A percentile compares a stretch with the other conserved stretches of the same genome.
Evolutionary conservation across 192 early-diverging fungal genomes (phyloP).

Genomic region (Dissophora globulifera): DNA sequence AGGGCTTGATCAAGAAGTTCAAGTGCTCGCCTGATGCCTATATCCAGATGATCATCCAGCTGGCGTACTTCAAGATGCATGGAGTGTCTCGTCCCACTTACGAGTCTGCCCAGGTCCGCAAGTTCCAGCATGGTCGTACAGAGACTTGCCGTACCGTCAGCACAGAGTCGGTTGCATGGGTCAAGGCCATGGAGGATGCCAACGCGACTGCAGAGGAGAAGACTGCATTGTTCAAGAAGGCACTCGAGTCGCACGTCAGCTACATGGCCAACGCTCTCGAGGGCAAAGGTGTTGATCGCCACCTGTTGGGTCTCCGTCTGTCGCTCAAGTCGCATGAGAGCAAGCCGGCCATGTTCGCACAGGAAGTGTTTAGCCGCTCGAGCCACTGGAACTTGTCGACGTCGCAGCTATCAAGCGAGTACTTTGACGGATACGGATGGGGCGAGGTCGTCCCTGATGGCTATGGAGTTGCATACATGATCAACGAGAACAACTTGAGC

Average conservation of each 20-base stretch:
- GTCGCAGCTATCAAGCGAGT: constrained; percentile 89
- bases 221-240: constrained; percentile 75
- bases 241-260: constrained; percentile 78
- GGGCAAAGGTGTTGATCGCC: constrained; percentile 91
- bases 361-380: constrained; percentile 83
- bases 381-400: constrained; percentile 94
- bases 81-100: constrained; percentile 85
- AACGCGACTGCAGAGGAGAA: constrained; percentile 60
- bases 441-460: constrained; percentile 89
- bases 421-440: constrained; percentile 95
- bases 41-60: constrained; percentile 94
- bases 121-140: constrained; percentile 94
- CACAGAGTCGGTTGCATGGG: constrained; percentile 82
- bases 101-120: constrained; percentile 92
- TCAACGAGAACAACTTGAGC: constrained; percentile 86
- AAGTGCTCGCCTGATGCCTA: constrained; percentile 83
- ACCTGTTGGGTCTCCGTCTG: constrained; percentile 89
- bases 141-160: constrained; percentile 90
- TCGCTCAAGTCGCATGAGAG: constrained; percentile 75
- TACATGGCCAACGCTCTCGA: constrained; percentile 87
- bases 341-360: constrained; percentile 87
- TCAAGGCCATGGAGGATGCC: constrained; percentile 86
- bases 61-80: constrained; percentile 94
- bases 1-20: constrained; percentile 91
- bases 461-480: constrained; percentile 94